Conservation (phyloP, 164 flowering plant species). For the Taxillus chinensis region DNA sequence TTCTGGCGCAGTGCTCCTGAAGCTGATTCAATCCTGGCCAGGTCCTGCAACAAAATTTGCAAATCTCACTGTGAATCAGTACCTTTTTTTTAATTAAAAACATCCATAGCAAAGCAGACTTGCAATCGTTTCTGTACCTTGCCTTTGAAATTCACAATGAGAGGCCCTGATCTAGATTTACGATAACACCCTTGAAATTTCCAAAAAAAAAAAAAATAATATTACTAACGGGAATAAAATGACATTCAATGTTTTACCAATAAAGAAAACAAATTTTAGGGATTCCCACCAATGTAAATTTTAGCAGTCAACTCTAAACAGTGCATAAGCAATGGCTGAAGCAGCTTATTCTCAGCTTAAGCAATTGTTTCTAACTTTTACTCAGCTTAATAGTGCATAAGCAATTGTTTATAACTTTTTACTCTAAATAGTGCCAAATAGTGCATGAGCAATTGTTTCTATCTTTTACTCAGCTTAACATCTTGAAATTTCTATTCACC, state of each 20-base stretch:
- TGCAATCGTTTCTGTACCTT: constrained; percentile 23
- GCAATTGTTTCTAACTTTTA: too few relatives aligned
- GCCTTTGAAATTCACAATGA: constrained; percentile 45
- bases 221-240: neutral
- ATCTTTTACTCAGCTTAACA: too few relatives aligned
- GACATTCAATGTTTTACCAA: neutral
- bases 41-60: constrained; percentile 36
- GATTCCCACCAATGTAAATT: constrained; percentile 69
- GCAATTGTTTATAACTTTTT: too few relatives aligned
- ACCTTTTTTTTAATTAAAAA: too few relatives aligned
- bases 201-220: constrained; percentile 1
- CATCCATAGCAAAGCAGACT: neutral
- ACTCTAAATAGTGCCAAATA: too few relatives aligned
- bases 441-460: too few relatives aligned
- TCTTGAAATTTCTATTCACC: too few relatives aligned
- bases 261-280: neutral
- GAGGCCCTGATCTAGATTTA: constrained; percentile 52
- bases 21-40: constrained; percentile 39
- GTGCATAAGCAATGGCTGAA: too few relatives aligned
- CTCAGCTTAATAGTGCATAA: too few relatives aligned
- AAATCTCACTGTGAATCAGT: too few relatives aligned
- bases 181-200: constrained; percentile 58
- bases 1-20: constrained; percentile 35
- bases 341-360: too few relatives aligned
- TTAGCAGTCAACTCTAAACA: too few relatives aligned